Percentiles rank a stretch among this genome's conserved stretches.
Evolutionary conservation across 257 asterid species (phyloP).

Genomic region (Penstemon davidsonii): DNA sequence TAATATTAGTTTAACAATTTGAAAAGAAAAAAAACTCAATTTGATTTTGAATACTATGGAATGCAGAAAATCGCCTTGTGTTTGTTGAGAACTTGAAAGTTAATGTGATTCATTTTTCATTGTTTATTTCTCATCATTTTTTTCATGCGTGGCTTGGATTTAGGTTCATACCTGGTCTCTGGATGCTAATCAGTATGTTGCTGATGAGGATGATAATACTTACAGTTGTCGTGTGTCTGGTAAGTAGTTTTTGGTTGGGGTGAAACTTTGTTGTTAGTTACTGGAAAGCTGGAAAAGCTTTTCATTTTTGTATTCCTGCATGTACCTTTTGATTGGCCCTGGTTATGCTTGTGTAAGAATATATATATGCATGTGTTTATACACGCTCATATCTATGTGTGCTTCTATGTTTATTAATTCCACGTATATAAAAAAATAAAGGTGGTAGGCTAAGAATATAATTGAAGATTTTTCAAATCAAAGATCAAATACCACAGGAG

Average conservation of each 20-base stretch:
- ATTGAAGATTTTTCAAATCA: background rate
- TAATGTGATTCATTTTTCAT: conserved; percentile 14
- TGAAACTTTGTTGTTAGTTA: background rate
- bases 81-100: conserved; percentile 5
- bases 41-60: background rate
- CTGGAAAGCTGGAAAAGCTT: conserved; percentile 14
- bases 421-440: background rate
- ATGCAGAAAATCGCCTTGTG: background rate
- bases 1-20: conserved; percentile 11
- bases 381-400: background rate
- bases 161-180: conserved; percentile 82
- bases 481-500: background rate
- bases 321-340: background rate
- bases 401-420: background rate
- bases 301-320: conserved; percentile 4
- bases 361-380: background rate
- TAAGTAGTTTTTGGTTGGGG: conserved; percentile 38
- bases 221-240: conserved; percentile 97
- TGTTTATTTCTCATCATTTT: conserved; percentile 21
- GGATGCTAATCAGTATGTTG: conserved; percentile 95
- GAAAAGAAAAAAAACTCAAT: conserved; percentile 11
- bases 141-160: conserved; percentile 29
- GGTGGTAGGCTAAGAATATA: conserved; percentile 2
- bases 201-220: conserved; percentile 95
- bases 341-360: background rate